Evolutionary conservation across 495 filamentous ascomycete genomes (phyloP).

Genomic region (Pyrenula aspistea): DNA sequence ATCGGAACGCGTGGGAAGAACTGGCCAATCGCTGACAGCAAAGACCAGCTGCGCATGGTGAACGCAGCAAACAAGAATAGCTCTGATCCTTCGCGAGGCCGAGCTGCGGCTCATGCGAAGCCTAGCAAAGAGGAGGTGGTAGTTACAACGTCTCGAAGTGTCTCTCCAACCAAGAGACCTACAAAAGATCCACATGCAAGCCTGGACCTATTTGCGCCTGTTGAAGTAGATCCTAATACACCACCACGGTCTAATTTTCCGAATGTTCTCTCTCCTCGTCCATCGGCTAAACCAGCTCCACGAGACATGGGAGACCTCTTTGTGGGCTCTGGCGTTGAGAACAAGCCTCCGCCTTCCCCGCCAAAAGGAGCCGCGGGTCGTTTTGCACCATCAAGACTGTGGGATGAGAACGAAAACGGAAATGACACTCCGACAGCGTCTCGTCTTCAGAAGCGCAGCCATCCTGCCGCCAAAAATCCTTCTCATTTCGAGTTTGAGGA

Average conservation of each 20-base stretch:
- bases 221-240: slow-evolving; percentile 34
- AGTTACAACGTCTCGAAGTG: slow-evolving; percentile 28
- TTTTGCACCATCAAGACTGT: slow-evolving; percentile 57
- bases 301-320: slow-evolving; percentile 57
- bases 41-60: slow-evolving; percentile 72
- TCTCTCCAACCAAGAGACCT: slow-evolving; percentile 33
- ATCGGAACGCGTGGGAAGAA: slow-evolving; percentile 79
- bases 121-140: slow-evolving; percentile 5
- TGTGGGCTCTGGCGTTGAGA: slow-evolving; percentile 29
- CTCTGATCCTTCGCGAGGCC: slow-evolving; percentile 15
- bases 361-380: slow-evolving; percentile 56
- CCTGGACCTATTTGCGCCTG: slow-evolving; percentile 57
- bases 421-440: slow-evolving; percentile 51
- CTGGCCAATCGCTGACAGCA: slow-evolving; percentile 89
- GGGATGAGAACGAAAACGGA: slow-evolving; percentile 40
- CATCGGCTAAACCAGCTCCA: slow-evolving; percentile 47
- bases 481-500: slow-evolving; percentile 79
- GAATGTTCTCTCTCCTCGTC: slow-evolving; percentile 20
- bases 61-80: slow-evolving; percentile 9
- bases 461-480: slow-evolving; percentile 54
- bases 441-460: slow-evolving; percentile 54
- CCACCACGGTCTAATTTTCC: slow-evolving; percentile 20
- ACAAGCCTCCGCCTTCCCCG: slow-evolving; percentile 35
- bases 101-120: slow-evolving; percentile 6
- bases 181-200: slow-evolving; percentile 64